Evolutionary conservation across 345 rosid species (phyloP), one percentile per base, ranked within the genome.

Genomic region (Excoecaria cochinchinensis): DNA sequence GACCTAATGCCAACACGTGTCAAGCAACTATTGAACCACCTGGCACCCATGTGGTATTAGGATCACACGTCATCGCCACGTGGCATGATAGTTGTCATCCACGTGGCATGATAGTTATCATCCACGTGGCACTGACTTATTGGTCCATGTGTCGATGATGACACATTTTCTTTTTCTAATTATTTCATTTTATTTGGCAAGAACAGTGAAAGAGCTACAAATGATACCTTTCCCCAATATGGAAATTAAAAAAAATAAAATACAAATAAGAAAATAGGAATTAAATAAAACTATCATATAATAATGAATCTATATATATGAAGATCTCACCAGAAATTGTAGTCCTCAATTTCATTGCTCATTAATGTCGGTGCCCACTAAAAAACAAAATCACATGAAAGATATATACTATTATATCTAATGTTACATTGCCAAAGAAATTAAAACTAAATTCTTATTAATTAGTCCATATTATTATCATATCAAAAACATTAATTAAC

Each of bases 311-410:
- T n/a, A 1, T 39, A 39, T 58, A 42, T 11, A 53, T 55, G 19
- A 55, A 71, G 22, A 55, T 53, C 56, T 51, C 55, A 70, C 63
- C 40, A 22, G 3, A 71, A 14, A 58, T 47, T 78, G 47, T 69
- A 13, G 40, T 61, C 40, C 16, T 44, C 9, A 13, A 75, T 62
- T 51, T 68, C 75, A 74, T 77, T 73, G 73, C 77, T 57, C 60
- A 76, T n/a, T 67, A 73, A 8, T 85, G 89, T 90, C 90, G 91
- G 91, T 88, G 87, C 84, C 68, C 84, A 82, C 86, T 77, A 76
- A 64, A 68, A 67, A 84, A 81, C 84, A 82, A 75, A 62, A 39
- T 5, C 24, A 39, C 44, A 57, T 25, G 58, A 56, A 48, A 50
- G n/a, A 46, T 42, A 25, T 42, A 31, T 31, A 31, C n/a, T 16